These are phyloP conservation scores for Rutstroemia sp. DNA, from an alignment of 2,329 filamentous ascomycete genomes.

Conservation along the genomic window DNA sequence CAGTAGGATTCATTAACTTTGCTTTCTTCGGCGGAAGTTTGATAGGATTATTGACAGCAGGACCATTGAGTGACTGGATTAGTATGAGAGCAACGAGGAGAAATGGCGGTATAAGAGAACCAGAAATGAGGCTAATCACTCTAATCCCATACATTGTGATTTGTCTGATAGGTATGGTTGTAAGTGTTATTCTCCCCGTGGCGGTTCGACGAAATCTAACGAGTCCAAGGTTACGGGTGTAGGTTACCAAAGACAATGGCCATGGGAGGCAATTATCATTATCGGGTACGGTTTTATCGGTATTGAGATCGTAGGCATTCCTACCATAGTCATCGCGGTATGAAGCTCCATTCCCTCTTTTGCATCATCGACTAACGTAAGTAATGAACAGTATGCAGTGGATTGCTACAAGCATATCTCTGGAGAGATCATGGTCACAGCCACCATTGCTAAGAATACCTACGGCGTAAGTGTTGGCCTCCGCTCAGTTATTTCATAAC, in stretches of 20 bases:
- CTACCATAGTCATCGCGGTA: conserved; percentile 42
- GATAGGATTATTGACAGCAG: conserved; percentile 47
- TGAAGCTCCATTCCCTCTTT: conserved; percentile 18
- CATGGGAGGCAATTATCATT: conserved; percentile 45
- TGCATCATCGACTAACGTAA: neutral
- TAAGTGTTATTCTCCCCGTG: neutral
- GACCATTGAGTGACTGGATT: conserved; percentile 50
- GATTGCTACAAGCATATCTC: conserved; percentile 56
- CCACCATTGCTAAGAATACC: conserved; percentile 55
- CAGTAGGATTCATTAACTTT: conserved; percentile 50
- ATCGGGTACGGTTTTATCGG: conserved; percentile 47
- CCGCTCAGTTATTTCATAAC: neutral
- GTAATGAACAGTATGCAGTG: conserved; percentile 39
- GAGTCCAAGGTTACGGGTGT: conserved; percentile 32
- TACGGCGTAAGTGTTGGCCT: conserved; percentile 35
- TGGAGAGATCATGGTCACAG: conserved; percentile 49
- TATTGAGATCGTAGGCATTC: conserved; percentile 50
- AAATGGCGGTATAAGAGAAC: conserved; percentile 49
- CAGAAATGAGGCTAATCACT: conserved; percentile 49
- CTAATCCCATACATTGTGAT: conserved; percentile 51
- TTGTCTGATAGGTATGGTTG: conserved; percentile 49
- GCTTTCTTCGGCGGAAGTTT: conserved; percentile 46
- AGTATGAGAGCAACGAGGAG: conserved; percentile 42
- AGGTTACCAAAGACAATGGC: conserved; percentile 45
- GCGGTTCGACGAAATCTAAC: neutral